Percentiles rank a stretch among this genome's conserved stretches.
Conservation (phyloP, 805 yeast species). For the Kluyveromyces wickerhamii region DNA sequence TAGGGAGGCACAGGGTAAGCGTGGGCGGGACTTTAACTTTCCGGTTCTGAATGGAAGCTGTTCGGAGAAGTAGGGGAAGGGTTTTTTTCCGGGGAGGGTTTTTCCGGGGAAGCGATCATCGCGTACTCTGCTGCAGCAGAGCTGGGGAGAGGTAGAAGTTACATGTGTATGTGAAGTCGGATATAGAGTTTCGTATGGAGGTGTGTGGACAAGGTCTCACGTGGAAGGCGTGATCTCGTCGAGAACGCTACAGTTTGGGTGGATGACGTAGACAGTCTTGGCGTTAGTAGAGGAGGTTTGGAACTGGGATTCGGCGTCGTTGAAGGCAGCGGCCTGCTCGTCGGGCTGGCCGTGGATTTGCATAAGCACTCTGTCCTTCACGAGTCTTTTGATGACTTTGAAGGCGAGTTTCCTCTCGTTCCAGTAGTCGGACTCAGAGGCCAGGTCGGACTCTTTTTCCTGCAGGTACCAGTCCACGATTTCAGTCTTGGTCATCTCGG, state of each 20-base stretch:
- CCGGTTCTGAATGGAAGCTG: too few species aligned
- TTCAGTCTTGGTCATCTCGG: constrained; percentile 60
- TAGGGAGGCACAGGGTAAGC: too few species aligned
- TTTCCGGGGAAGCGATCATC: too few species aligned
- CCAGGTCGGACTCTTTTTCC: constrained; percentile 62
- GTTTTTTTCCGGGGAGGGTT: too few species aligned
- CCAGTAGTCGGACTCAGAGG: constrained; percentile 62
- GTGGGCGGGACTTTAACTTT: too few species aligned
- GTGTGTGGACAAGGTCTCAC: too few species aligned
- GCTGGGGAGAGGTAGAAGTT: too few species aligned
- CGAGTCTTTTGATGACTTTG: constrained; percentile 77
- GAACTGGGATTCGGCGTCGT: constrained; percentile 20
- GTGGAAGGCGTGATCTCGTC: constrained; percentile 22
- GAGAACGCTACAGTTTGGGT: constrained; percentile 78
- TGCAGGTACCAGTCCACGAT: constrained; percentile 76
- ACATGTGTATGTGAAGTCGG: too few species aligned
- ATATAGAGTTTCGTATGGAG: background rate
- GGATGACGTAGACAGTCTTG: constrained; percentile 44
- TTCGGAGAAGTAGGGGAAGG: too few species aligned
- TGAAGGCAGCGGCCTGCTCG: constrained; percentile 32
- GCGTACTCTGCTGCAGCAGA: too few species aligned
- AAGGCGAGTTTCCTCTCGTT: constrained; percentile 61
- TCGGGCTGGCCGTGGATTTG: constrained; percentile 44
- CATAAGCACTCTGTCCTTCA: constrained; percentile 78
- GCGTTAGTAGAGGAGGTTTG: constrained; percentile 17